Evolutionary conservation across 768 basidiomycete genomes (phyloP).

Genomic region (Melanogaster broomeanus): DNA sequence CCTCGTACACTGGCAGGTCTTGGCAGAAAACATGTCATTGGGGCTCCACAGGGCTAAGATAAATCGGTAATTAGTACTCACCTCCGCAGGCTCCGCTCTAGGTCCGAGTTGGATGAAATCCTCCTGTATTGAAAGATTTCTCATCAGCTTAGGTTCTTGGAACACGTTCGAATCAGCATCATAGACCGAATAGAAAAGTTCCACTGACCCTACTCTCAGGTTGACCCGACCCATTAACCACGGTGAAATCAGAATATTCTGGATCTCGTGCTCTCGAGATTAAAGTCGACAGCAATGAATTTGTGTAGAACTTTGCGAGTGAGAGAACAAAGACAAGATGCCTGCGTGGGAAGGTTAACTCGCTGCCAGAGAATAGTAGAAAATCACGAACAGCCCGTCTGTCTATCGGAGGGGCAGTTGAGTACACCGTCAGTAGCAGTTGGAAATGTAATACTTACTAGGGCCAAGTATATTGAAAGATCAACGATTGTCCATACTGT

Average conservation of each 20-base stretch:
- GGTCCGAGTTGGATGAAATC: constrained; percentile 8
- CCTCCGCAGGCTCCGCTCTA: constrained; percentile 17
- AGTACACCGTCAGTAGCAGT: neutral
- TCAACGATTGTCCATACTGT: constrained; percentile 36
- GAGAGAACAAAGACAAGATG: constrained; percentile 34
- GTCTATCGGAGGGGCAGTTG: constrained; percentile 18
- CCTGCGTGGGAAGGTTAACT: constrained; percentile 9
- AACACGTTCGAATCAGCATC: neutral
- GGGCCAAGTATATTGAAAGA: constrained; percentile 28
- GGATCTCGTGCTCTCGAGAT: constrained; percentile 28
- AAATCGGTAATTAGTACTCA: neutral
- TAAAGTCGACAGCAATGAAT: constrained; percentile 36
- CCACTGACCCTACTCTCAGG: constrained; percentile 20
- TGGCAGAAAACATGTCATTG: neutral
- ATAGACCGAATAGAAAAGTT: neutral
- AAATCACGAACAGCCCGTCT: constrained; percentile 16
- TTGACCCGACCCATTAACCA: constrained; percentile 22
- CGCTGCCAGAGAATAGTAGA: neutral
- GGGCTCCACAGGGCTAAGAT: neutral
- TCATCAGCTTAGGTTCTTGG: constrained; percentile 8
- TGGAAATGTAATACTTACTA: constrained; percentile 11
- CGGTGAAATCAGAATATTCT: constrained; percentile 18
- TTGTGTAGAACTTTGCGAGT: constrained; percentile 37
- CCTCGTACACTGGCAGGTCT: constrained; percentile 13
- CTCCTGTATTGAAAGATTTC: constrained; percentile 7